Conservation (phyloP, 345 rosid genomes). For the Salix udensis region DNA sequence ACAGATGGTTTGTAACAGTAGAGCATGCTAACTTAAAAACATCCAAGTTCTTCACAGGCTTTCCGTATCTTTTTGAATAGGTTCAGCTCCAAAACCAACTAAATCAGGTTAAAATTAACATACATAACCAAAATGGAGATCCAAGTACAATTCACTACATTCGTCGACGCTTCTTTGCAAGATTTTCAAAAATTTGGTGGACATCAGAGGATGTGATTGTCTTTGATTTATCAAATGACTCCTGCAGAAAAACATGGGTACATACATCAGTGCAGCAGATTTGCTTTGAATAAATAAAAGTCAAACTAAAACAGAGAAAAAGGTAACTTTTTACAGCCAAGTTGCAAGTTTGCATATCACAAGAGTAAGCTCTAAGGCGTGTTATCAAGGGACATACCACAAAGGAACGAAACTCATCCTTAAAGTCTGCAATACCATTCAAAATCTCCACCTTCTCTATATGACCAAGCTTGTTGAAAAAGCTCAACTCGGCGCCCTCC, state of each 20-base stretch:
- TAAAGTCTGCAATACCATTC: conserved; percentile 80
- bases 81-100: conserved; percentile 15
- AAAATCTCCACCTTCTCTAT: conserved; percentile 86
- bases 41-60: background rate
- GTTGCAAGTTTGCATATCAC: background rate
- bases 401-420: conserved; percentile 61
- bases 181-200: conserved; percentile 81
- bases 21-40: background rate
- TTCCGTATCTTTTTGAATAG: background rate
- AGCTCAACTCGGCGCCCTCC: conserved; percentile 61
- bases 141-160: conserved; percentile 27
- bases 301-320: background rate
- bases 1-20: background rate
- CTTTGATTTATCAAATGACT: conserved; percentile 73
- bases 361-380: background rate
- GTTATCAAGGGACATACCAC: conserved; percentile 45
- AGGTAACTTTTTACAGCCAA: background rate
- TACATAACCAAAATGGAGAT: background rate
- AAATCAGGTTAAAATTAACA: background rate
- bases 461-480: conserved; percentile 74
- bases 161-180: conserved; percentile 76
- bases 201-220: conserved; percentile 76
- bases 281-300: background rate
- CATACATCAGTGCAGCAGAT: background rate
- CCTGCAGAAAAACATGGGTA: conserved; percentile 37